Conservation (phyloP, 192 early-diverging fungal genomes). For the Coemansia sp. region DNA sequence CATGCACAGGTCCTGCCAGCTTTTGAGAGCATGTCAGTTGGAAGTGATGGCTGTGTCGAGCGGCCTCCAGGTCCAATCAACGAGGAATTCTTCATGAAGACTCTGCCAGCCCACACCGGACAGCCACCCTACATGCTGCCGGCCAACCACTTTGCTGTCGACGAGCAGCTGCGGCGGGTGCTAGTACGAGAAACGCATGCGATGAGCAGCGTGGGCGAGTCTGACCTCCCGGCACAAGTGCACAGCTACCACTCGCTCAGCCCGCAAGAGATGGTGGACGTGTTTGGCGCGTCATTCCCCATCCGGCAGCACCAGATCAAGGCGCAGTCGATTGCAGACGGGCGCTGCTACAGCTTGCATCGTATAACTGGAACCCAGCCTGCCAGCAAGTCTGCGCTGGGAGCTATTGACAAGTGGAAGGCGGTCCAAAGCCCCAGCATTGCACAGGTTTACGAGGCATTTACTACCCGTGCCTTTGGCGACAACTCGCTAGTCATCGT, state of each 20-base stretch:
- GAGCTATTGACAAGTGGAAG: slow-evolving; percentile 84
- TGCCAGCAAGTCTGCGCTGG: slow-evolving; percentile 79
- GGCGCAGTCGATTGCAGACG: slow-evolving; percentile 80
- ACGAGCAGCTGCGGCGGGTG: slow-evolving; percentile 81
- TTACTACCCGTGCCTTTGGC: slow-evolving; percentile 94
- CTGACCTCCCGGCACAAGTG: slow-evolving; percentile 74
- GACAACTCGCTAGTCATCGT: slow-evolving; percentile 95
- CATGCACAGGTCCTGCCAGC: slow-evolving; percentile 3
- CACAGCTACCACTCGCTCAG: slow-evolving; percentile 89
- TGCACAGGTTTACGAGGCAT: slow-evolving; percentile 89
- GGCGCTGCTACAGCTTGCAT: slow-evolving; percentile 81
- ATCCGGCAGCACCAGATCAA: slow-evolving; percentile 82
- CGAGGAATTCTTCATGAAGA: slow-evolving; percentile 34
- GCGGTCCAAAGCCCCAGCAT: slow-evolving; percentile 80
- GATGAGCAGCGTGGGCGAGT: slow-evolving; percentile 51
- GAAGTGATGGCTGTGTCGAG: slow-evolving; percentile 3
- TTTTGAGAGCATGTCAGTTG: slow-evolving; percentile 7
- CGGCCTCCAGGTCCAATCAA: neutral
- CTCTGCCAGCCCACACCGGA: neutral
- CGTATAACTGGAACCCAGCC: slow-evolving; percentile 80
- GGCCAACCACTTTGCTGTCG: slow-evolving; percentile 83
- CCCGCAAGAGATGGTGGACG: slow-evolving; percentile 62
- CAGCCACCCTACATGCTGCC: slow-evolving; percentile 70
- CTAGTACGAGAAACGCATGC: slow-evolving; percentile 62
- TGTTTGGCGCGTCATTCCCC: slow-evolving; percentile 62